These are phyloP conservation scores for Leccinellum luteum DNA, from an alignment of 768 basidiomycete species.

Conservation along the genomic window DNA sequence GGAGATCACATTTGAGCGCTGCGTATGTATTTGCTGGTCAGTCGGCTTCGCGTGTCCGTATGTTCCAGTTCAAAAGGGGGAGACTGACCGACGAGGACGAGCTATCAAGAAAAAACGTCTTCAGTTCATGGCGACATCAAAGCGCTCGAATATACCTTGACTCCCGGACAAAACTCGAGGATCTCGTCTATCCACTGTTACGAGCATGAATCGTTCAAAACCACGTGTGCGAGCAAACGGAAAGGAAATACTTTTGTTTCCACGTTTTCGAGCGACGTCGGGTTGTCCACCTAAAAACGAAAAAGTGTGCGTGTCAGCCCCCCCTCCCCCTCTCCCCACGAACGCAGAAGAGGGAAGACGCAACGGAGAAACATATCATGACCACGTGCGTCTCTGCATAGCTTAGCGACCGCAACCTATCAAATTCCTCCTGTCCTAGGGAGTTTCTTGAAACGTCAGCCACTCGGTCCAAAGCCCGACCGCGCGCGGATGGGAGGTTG, in stretches of 20 bases:
- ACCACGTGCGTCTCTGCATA: conserved; percentile 97
- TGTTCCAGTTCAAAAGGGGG: neutral
- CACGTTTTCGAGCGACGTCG: conserved; percentile 94
- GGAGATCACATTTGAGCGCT: conserved; percentile 95
- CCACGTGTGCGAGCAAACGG: neutral
- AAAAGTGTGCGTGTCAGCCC: neutral
- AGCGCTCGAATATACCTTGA: conserved; percentile 59
- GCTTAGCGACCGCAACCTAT: conserved; percentile 86
- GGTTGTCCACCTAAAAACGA: conserved; percentile 77
- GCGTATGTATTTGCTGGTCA: conserved; percentile 9
- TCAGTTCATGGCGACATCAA: neutral
- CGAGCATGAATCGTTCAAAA: neutral
- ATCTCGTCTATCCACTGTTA: conserved; percentile 91
- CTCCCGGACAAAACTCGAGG: conserved; percentile 89
- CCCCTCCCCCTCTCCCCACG: no score
- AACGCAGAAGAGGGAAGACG: conserved; percentile 19
- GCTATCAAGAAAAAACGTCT: conserved; percentile 37
- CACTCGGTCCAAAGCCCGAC: neutral
- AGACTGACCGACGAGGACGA: conserved; percentile 83
- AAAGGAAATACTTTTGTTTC: conserved; percentile 68
- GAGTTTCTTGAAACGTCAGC: conserved; percentile 31
- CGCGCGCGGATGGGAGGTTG: neutral
- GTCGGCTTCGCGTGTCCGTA: neutral
- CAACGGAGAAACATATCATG: conserved; percentile 93
- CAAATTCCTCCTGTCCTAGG: conserved; percentile 93